Conservation (phyloP, 1,284 basidiomycete genomes). For the Rhodotorula mucilaginosa region DNA sequence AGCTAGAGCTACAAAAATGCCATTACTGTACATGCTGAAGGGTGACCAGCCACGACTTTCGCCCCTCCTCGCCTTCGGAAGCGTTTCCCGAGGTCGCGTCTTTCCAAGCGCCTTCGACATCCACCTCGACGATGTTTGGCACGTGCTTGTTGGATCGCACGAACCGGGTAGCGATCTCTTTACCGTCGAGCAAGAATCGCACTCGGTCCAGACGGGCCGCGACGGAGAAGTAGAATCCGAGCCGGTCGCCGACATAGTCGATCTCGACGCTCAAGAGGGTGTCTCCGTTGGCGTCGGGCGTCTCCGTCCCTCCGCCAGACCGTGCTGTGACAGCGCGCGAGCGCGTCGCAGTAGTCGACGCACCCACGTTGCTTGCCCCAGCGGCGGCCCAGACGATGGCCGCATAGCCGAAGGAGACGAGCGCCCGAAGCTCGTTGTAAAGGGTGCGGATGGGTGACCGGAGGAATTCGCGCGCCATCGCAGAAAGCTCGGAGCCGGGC, state of each 20-base stretch:
- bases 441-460: constrained; percentile 20
- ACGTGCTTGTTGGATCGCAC: neutral
- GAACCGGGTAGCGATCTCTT: neutral
- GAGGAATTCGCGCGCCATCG: constrained; percentile 9
- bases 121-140: constrained; percentile 9
- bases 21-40: too few species aligned
- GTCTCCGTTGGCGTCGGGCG: too few species aligned
- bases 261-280: constrained; percentile 11
- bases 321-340: neutral
- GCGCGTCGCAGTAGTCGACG: neutral
- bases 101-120: constrained; percentile 19
- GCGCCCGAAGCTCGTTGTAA: constrained; percentile 11
- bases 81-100: neutral
- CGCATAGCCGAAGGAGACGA: constrained; percentile 21
- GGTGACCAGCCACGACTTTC: neutral
- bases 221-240: constrained; percentile 24
- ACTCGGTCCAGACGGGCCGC: neutral
- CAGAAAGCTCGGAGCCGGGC: constrained; percentile 4
- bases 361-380: too few species aligned
- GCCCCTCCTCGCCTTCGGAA: neutral
- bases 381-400: constrained; percentile 23
- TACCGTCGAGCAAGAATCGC: constrained; percentile 16
- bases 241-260: constrained; percentile 12
- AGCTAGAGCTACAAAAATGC: too few species aligned
- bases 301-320: neutral